Evolutionary conservation across 352 stramenopile genomes (phyloP), one percentile per base, ranked within the genome.

Genomic region (Phytophthora syringae): DNA sequence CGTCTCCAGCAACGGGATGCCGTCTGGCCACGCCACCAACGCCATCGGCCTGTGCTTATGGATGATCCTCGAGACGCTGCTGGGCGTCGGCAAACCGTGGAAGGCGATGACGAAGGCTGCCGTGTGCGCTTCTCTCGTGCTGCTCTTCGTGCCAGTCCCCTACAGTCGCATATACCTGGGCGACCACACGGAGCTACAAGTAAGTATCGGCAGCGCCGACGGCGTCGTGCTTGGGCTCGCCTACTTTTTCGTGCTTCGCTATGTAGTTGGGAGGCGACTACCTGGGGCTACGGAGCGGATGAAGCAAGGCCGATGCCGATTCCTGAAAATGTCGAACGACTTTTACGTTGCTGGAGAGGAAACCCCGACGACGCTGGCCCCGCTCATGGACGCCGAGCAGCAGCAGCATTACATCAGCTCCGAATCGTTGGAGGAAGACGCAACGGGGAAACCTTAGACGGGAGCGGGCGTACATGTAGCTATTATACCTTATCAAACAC

Each of bases 141-240:
- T 78, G 24, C 43, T 88, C 32, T 80, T 88, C 22, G 66, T 75
- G 15, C 75, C 77, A 1, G 77, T 89, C 5, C 80, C 80, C 1
- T 89, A 84, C 70, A 85, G 77, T 48, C 80, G 80, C 60, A 52
- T 86, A 52, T 85, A 89, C 60, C 37, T 89, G 37, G 80, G 80
- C 24, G 80, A 89, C 63, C 80, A 89, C 73, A 84, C 77, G 36
- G 44, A 51, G 18, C 55, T 86, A 37, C 80, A 89, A 59, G 75
- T 84, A 39, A 53, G 20, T 22, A 75, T 89, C 21, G 80, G 80
- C 45, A 67, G 59, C 27, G 56, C 49, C 6, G 30, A 82, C 52
- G 80, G 80, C 2, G 53, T 78, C 24, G 59, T 85, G 16, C 61
- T 84, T 16, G 73, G 64, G 3, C 50, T 78, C 18, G 3, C 80